Conservation (phyloP, 2,329 filamentous ascomycete species). For the Calonectria henricotiae region DNA sequence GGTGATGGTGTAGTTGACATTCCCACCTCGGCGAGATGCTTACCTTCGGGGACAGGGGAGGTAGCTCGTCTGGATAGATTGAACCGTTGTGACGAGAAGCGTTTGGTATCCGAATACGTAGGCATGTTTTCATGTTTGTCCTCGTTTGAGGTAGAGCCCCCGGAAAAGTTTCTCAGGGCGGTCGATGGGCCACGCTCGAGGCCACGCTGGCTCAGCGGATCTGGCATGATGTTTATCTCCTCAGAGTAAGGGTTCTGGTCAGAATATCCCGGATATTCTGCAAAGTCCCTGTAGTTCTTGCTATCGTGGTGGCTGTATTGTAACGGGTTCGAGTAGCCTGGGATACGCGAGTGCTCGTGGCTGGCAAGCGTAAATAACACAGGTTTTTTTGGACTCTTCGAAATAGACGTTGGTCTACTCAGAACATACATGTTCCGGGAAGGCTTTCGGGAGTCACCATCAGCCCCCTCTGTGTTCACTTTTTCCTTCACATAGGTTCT, state of each 20-base stretch:
- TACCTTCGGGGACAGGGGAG: slow-evolving; percentile 19
- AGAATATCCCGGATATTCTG: too few relatives aligned
- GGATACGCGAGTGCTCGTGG: neutral
- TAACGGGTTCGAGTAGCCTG: neutral
- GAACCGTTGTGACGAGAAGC: slow-evolving; percentile 36
- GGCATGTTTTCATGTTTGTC: slow-evolving; percentile 18
- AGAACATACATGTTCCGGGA: too few relatives aligned
- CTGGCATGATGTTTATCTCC: neutral
- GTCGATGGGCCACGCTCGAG: slow-evolving; percentile 23
- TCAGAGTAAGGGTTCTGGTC: neutral
- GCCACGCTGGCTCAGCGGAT: neutral
- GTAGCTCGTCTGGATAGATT: slow-evolving; percentile 30
- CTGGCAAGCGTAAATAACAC: neutral
- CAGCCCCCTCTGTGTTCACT: neutral
- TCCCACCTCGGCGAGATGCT: neutral
- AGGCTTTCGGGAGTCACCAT: neutral
- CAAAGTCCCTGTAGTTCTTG: neutral
- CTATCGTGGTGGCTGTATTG: neutral
- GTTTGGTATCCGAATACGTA: slow-evolving; percentile 29
- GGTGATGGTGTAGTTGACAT: slow-evolving; percentile 17
- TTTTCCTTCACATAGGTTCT: too few relatives aligned
- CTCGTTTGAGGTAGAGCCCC: slow-evolving; percentile 30
- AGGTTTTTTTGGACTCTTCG: too few relatives aligned
- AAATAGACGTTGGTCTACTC: neutral
- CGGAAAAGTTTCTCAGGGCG: slow-evolving; percentile 37